A percentile compares a stretch with the other conserved stretches of the same genome.
Evolutionary conservation across 305 asterid genomes (phyloP).

Genomic region (Fraxinus paxiana): DNA sequence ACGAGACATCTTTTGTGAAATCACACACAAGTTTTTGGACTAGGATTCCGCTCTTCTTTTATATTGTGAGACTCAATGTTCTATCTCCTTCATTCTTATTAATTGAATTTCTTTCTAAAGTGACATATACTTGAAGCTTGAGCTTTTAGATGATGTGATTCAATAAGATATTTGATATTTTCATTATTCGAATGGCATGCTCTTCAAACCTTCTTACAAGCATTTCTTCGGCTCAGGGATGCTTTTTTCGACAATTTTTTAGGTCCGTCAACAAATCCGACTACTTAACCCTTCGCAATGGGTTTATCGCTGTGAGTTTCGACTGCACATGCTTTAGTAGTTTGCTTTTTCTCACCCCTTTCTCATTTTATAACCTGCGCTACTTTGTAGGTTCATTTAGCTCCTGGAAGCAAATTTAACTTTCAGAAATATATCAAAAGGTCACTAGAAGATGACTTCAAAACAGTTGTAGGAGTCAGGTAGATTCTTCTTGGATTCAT

Average conservation of each 20-base stretch:
- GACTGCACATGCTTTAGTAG: neutral
- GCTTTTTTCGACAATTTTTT: conserved; percentile 80
- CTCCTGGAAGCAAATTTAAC: conserved; percentile 89
- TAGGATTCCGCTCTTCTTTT: conserved; percentile 63
- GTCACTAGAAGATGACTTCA: conserved; percentile 83
- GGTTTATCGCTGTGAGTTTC: conserved; percentile 72
- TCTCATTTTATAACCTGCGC: neutral
- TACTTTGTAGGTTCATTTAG: conserved; percentile 65
- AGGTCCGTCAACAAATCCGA: conserved; percentile 79
- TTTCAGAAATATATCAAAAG: conserved; percentile 84
- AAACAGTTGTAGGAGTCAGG: conserved; percentile 90
- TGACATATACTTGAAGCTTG: neutral
- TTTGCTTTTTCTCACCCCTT: neutral
- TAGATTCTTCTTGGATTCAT: conserved; percentile 19
- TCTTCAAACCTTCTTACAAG: neutral
- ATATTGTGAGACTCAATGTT: conserved; percentile 48
- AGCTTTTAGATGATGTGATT: neutral
- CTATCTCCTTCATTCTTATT: neutral
- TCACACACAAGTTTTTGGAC: conserved; percentile 91
- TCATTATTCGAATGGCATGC: neutral
- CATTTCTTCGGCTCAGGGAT: conserved; percentile 56
- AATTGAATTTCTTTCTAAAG: neutral
- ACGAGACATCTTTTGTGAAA: conserved; percentile 85
- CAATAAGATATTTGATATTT: neutral
- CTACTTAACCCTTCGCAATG: conserved; percentile 86